Evolutionary conservation across 2,329 filamentous ascomycete species (phyloP), one percentile per base, ranked within the genome.

Genomic region (Scortechinia acanthostroma): DNA sequence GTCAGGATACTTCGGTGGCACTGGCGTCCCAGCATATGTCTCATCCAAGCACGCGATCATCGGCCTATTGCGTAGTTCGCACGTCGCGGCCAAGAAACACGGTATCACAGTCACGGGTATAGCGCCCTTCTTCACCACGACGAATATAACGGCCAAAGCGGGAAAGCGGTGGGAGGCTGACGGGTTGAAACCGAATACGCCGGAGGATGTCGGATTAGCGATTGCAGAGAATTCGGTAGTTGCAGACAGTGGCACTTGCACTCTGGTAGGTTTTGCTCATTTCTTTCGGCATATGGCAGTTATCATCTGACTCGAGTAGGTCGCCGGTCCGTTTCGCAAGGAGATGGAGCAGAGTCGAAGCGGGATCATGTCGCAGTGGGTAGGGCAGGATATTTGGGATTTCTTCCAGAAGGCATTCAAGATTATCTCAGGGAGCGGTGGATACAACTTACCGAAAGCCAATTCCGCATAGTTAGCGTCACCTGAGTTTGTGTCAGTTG

Each of bases 41-140:
- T 52, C 65, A 1, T 68, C 66, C 1, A 69, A 70, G 47, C 66
- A 69, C 40, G 66, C 62, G 2, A 54, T 68, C 2, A 52, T 67
- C 1, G 66, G 66, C 1, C 53, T 69, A 1, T 53, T 63, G 3
- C 59, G 67, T 2, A 54, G 62, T 3, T 64, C 60, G 5, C 64
- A 69, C 47, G 37, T 44, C 2, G 53, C 52, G 13, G 63, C 66
- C 5, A 50, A 53, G 1, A 44, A 58, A 35, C 45, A 58, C 2
- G 51, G 54, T 22, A 56, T 71, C 4, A 52, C 64, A 5, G 53
- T 69, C 16, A 71, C 69, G 49, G 65, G 58, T 1, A 53, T 71
- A 5, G 66, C 65, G 2, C 67, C 68, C 2, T 70, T 68, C 49
- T 58, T 68, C 42, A 71, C 68, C 2, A 64, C 64, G 0, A 70